A percentile compares a stretch with the other conserved stretches of the same genome.
These are phyloP conservation scores for Citeromyces siamensis DNA, from an alignment of 1,139 yeast species.

Conservation along the genomic window DNA sequence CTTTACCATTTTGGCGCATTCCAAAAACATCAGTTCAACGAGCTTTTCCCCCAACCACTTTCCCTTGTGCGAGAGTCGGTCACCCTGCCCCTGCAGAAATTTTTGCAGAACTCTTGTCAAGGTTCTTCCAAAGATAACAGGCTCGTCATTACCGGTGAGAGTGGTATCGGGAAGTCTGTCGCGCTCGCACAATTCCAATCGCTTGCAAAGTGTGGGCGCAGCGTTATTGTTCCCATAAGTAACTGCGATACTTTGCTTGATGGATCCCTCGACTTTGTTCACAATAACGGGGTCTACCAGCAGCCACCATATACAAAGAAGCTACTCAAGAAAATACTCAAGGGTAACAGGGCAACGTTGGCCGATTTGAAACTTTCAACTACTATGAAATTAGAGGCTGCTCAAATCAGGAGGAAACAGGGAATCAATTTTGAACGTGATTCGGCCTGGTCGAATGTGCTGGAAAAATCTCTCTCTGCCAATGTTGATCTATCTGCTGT, in stretches of 20 bases:
- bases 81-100: conserved; percentile 18
- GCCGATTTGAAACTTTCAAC: conserved; percentile 22
- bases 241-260: conserved; percentile 49
- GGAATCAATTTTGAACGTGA: conserved; percentile 20
- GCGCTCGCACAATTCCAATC: conserved; percentile 65
- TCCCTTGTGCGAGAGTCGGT: conserved; percentile 32
- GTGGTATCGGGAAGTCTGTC: conserved; percentile 76
- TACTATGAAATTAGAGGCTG: conserved; percentile 2
- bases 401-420: conserved; percentile 12
- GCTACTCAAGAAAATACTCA: conserved; percentile 43
- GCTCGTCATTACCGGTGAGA: conserved; percentile 50
- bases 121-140: conserved; percentile 31
- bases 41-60: conserved; percentile 43
- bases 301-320: conserved; percentile 74
- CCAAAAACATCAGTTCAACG: conserved; percentile 53
- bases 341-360: conserved; percentile 42
- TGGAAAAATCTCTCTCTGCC: conserved; percentile 3
- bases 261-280: conserved; percentile 61
- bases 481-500: conserved; percentile 16
- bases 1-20: conserved; percentile 35
- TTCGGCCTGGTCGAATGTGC: conserved; percentile 17
- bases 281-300: conserved; percentile 42
- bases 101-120: conserved; percentile 15
- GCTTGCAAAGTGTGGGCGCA: conserved; percentile 31
- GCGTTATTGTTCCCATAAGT: conserved; percentile 55